These are phyloP conservation scores for Dendrobium huoshanense DNA, from an alignment of 106 monocot genomes.

Conservation along the genomic window DNA sequence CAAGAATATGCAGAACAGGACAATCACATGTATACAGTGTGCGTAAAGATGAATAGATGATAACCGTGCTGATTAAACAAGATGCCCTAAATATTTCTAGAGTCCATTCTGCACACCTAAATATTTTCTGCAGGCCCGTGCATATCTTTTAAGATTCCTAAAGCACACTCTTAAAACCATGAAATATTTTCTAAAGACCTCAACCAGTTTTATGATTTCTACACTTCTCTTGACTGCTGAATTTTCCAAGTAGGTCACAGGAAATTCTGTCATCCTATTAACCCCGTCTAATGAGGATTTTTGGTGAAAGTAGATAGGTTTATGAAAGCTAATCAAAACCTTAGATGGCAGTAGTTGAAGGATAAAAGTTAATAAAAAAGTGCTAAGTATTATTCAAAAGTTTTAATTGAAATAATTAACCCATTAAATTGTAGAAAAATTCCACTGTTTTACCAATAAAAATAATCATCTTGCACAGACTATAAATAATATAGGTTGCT, in stretches of 20 bases:
- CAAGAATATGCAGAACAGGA: background rate
- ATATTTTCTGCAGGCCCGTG: background rate
- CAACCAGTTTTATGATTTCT: background rate
- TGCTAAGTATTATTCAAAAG: background rate
- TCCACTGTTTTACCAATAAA: too few species aligned
- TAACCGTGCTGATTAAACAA: background rate
- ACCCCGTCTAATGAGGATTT: background rate
- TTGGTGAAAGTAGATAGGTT: background rate
- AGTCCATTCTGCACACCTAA: background rate
- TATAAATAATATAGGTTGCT: background rate
- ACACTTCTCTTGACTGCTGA: background rate
- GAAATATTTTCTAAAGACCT: background rate
- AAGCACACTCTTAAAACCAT: background rate
- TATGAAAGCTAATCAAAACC: background rate
- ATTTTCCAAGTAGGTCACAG: background rate
- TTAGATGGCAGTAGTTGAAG: background rate
- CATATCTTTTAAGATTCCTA: background rate
- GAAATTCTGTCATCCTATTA: background rate
- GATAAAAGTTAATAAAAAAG: background rate
- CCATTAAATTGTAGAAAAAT: too few species aligned
- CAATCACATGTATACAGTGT: background rate
- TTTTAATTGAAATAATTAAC: background rate
- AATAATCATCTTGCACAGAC: too few species aligned
- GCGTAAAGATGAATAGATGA: constrained; percentile 1
- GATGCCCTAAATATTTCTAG: background rate